A percentile compares a stretch with the other conserved stretches of the same genome.
Conservation (phyloP, 139 green algal species). For the Nannochloris sp. region DNA sequence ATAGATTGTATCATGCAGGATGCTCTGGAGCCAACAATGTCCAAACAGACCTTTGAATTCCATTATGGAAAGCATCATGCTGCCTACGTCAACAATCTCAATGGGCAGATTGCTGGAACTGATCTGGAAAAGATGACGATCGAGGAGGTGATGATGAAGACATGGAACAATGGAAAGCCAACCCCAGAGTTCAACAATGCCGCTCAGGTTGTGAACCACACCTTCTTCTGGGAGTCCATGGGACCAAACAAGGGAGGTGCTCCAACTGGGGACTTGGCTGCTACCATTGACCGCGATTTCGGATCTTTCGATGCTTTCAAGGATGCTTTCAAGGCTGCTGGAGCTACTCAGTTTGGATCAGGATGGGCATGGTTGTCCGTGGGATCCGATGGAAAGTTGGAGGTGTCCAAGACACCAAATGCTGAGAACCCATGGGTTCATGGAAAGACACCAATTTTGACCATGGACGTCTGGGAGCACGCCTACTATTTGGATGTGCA, state of each 20-base stretch:
- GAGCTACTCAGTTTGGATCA: constrained; percentile 82
- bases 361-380: constrained; percentile 87
- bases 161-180: constrained; percentile 82
- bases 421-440: constrained; percentile 72
- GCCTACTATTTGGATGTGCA: constrained; percentile 61
- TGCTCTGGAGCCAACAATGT: constrained; percentile 33
- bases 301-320: constrained; percentile 82
- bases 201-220: constrained; percentile 87
- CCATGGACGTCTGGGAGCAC: constrained; percentile 91
- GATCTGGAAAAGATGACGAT: constrained; percentile 70
- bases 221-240: constrained; percentile 94
- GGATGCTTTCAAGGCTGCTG: constrained; percentile 73
- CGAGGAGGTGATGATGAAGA: constrained; percentile 72
- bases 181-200: constrained; percentile 90
- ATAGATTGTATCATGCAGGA: constrained; percentile 13
- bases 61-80: constrained; percentile 92
- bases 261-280: constrained; percentile 60
- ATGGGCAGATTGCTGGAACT: constrained; percentile 86
- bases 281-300: constrained; percentile 78
- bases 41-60: constrained; percentile 62
- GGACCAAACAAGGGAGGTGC: constrained; percentile 63
- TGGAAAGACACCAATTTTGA: constrained; percentile 75
- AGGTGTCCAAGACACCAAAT: constrained; percentile 88
- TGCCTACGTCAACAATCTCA: constrained; percentile 85
- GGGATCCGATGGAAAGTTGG: constrained; percentile 69